Base-by-base conservation (phyloP, 2,329 filamentous ascomycete genomes). In the Lasiodiplodia gonubiensis region DNA sequence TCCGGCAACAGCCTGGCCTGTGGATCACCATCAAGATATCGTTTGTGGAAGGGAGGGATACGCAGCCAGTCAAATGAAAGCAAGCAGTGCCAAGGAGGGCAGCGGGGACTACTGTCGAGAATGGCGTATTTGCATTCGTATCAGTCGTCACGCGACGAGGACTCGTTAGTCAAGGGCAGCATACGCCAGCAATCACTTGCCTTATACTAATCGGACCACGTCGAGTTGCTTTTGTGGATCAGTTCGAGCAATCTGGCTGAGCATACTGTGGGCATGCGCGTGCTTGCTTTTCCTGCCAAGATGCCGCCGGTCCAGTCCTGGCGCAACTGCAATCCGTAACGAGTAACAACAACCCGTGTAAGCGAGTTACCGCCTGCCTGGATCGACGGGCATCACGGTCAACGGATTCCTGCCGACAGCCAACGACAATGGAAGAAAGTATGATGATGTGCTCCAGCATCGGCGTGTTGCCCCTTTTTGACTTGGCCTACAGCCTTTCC, bases 241-340 rank as follows among this genome's bases (percentile, higher is more conserved):
- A 8, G 27, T 25, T 51, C 18, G 39, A 63, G 30, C 51, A 51
- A 51, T 63, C 42, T 5, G 37, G 46, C 27, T 63, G 46, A 39
- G 30, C n/a, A 16, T n/a, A 8, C 21, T 21, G 18, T 16, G 14
- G 42, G 25, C 23, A 48, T 18, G 51, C 30, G 27, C 12, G n/a
- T 21, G 39, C 42, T 25, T 61, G 39, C 39, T 49, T 46, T 61
- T 61, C 23, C 12, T 14, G 37, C 55, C 12, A n/a, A 27, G 37
- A 16, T 60, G 23, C 21, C 30, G n/a, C 23, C 30, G 37, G 46
- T 48, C 42, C 59, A 33, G n/a, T 37, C 5, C 27, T 21, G 46
- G 27, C 10, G 46, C 42, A 51, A 63, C 25, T 51, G 59, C 59
- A 63, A 63, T 35, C 46, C 59, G 59, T 37, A 37, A 51, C 59